Conservation (phyloP, 2,329 filamentous ascomycete species). For the Aspergillus ruber region DNA sequence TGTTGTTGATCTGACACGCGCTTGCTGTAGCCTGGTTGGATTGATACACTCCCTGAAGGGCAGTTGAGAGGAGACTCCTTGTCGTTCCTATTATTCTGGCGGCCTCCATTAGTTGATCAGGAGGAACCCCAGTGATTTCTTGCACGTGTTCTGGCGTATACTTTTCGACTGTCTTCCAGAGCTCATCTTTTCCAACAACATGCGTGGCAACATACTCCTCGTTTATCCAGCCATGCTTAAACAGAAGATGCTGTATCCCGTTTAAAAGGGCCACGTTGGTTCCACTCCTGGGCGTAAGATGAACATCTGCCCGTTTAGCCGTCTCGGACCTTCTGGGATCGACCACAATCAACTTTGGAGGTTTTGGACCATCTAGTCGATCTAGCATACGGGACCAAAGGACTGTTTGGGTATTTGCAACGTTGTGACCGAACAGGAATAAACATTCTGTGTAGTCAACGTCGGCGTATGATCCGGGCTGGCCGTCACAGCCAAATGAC, state of each 20-base stretch:
- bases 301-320: slow-evolving; percentile 29
- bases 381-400: slow-evolving; percentile 33
- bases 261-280: slow-evolving; percentile 35
- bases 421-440: slow-evolving; percentile 34
- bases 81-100: slow-evolving; percentile 29
- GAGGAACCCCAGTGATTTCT: slow-evolving; percentile 30
- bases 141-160: slow-evolving; percentile 29
- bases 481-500: slow-evolving; percentile 33
- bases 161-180: slow-evolving; percentile 20
- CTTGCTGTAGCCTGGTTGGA: slow-evolving; percentile 36
- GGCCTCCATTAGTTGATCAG: slow-evolving; percentile 21
- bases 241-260: slow-evolving; percentile 32
- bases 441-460: slow-evolving; percentile 33
- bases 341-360: slow-evolving; percentile 31
- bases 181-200: slow-evolving; percentile 21
- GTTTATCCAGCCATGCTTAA: slow-evolving; percentile 32
- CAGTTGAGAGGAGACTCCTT: slow-evolving; percentile 29
- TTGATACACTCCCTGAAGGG: slow-evolving; percentile 37
- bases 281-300: slow-evolving; percentile 28
- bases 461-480: slow-evolving; percentile 32
- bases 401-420: slow-evolving; percentile 32
- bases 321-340: slow-evolving; percentile 30
- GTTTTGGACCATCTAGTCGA: slow-evolving; percentile 27
- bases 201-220: slow-evolving; percentile 24
- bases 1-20: slow-evolving; percentile 38